Evolutionary conservation across 371 early-diverging fungal genomes (phyloP).

Genomic region (Homolaphlyctis polyrhiza): DNA sequence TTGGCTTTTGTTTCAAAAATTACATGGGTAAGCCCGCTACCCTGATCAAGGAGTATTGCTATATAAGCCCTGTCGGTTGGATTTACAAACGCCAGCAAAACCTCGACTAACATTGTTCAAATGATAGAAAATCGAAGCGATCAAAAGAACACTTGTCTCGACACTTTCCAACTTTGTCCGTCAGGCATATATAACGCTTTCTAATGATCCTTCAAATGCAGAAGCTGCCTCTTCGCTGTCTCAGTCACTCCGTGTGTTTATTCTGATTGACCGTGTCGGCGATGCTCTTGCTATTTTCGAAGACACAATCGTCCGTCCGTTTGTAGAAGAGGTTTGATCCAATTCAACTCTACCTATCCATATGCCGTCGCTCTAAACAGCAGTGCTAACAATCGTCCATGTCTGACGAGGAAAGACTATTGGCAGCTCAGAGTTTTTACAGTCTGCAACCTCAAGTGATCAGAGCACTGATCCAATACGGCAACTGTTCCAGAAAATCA

Average conservation of each 20-base stretch:
- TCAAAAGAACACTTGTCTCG: slow-evolving; percentile 57
- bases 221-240: slow-evolving; percentile 52
- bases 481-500: slow-evolving; percentile 53
- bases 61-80: not conserved
- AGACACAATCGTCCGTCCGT: slow-evolving; percentile 54
- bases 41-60: not conserved
- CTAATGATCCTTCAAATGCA: slow-evolving; percentile 27
- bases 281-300: slow-evolving; percentile 64
- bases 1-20: slow-evolving; percentile 67
- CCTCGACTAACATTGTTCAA: not conserved
- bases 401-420: too few relatives aligned
- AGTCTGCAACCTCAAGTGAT: not conserved
- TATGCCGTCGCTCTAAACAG: too few relatives aligned
- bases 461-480: slow-evolving; percentile 31
- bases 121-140: slow-evolving; percentile 61
- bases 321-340: slow-evolving; percentile 42
- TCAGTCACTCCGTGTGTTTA: slow-evolving; percentile 68
- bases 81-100: too few relatives aligned
- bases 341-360: not conserved
- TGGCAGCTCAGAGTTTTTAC: not conserved
- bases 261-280: slow-evolving; percentile 66
- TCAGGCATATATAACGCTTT: slow-evolving; percentile 27
- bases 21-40: slow-evolving; percentile 57
- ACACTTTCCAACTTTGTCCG: slow-evolving; percentile 32
- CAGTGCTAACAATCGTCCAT: too few relatives aligned